Evolutionary conservation across 2,329 filamentous ascomycete species (phyloP).

Genomic region (Thielaviopsis musarum): DNA sequence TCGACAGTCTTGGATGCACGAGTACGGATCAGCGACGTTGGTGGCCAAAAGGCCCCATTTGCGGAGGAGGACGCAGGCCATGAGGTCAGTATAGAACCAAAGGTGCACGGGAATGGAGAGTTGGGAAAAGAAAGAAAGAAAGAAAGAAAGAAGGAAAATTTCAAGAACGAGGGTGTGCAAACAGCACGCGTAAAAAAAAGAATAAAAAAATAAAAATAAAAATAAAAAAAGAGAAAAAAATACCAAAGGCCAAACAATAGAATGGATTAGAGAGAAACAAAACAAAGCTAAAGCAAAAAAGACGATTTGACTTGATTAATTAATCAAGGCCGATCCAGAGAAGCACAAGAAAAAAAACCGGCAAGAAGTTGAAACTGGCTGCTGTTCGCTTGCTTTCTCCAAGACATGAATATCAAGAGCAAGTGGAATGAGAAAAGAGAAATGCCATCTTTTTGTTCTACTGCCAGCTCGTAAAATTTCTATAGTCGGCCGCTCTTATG

Average conservation of each 20-base stretch:
- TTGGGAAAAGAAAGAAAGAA: background rate
- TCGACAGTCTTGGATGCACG: slow-evolving; percentile 10
- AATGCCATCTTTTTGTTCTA: too few relatives aligned
- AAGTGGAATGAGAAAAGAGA: too few relatives aligned
- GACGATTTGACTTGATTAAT: background rate
- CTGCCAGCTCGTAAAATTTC: too few relatives aligned
- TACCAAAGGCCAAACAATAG: too few relatives aligned
- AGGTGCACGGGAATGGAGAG: background rate
- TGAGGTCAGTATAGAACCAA: background rate
- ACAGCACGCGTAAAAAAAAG: too few relatives aligned
- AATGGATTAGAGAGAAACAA: background rate
- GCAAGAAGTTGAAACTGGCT: background rate
- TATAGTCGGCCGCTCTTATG: too few relatives aligned
- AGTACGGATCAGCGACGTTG: slow-evolving; percentile 1
- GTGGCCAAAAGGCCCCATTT: slow-evolving; percentile 4
- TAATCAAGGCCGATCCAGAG: background rate
- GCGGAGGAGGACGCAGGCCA: background rate
- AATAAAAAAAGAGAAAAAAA: background rate
- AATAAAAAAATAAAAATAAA: too few relatives aligned
- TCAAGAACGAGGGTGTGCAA: too few relatives aligned
- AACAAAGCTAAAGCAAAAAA: background rate
- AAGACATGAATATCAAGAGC: background rate
- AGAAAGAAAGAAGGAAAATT: background rate
- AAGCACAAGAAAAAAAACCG: background rate
- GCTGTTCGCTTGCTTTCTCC: background rate